Conservation (phyloP, 345 rosid species). For the Populus ilicifolia region DNA sequence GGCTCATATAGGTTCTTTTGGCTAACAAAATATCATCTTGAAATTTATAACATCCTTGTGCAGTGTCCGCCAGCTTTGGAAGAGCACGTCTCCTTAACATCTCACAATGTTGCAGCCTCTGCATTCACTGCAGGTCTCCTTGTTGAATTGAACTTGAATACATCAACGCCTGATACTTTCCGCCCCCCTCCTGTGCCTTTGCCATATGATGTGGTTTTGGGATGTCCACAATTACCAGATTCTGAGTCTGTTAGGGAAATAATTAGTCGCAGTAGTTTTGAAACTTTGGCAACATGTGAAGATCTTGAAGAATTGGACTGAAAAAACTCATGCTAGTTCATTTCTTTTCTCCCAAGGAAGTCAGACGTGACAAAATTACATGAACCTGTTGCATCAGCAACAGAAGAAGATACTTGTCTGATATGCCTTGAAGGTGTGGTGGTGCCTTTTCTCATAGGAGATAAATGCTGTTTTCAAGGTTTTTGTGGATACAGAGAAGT, state of each 20-base stretch:
- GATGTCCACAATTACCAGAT: constrained; percentile 22
- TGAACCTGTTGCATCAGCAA: constrained; percentile 17
- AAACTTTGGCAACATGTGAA: constrained; percentile 18
- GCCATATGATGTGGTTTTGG: constrained; percentile 25
- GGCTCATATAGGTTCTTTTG: background rate
- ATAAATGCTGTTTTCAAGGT: background rate
- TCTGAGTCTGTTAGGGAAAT: constrained; percentile 21
- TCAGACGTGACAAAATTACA: constrained; percentile 40
- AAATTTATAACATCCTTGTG: constrained; percentile 23
- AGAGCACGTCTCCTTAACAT: constrained; percentile 19
- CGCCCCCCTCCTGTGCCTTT: constrained; percentile 31
- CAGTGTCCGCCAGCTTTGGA: constrained; percentile 30
- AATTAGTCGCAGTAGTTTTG: constrained; percentile 19
- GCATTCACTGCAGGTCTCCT: constrained; percentile 42
- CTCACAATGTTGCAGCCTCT: constrained; percentile 25
- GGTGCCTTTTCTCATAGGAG: background rate
- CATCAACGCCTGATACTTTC: constrained; percentile 30
- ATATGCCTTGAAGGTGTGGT: constrained; percentile 31
- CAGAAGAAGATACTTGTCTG: constrained; percentile 29
- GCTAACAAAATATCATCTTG: background rate
- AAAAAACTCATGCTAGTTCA: constrained; percentile 44
- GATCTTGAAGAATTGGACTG: constrained; percentile 42
- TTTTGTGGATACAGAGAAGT: background rate
- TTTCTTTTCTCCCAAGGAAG: constrained; percentile 47
- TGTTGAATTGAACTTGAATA: constrained; percentile 47